These are phyloP conservation scores for Pseudonitzschia delicatissima DNA, from an alignment of 108 stramenopile genomes.

Conservation along the genomic window DNA sequence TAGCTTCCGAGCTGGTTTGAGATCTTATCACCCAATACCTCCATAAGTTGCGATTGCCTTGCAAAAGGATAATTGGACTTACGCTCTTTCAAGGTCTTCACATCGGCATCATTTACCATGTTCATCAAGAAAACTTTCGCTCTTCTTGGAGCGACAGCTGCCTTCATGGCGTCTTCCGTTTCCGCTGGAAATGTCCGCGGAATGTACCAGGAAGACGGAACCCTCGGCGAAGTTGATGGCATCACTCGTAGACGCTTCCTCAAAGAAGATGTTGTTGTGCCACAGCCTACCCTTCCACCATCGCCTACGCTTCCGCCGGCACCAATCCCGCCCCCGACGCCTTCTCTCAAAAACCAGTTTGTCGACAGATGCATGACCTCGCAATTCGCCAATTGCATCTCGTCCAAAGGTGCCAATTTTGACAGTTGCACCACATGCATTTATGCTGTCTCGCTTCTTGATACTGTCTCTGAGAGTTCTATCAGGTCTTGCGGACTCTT, in stretches of 20 bases:
- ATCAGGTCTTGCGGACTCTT: too few relatives aligned
- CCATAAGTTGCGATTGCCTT: too few relatives aligned
- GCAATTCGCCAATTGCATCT: neutral
- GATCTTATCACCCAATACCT: too few relatives aligned
- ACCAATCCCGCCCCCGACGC: neutral
- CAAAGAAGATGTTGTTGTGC: neutral
- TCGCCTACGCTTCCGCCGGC: neutral
- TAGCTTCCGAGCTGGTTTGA: too few relatives aligned
- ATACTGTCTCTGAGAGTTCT: too few relatives aligned
- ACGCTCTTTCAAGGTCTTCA: too few relatives aligned
- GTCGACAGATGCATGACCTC: neutral
- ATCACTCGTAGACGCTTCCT: too few relatives aligned
- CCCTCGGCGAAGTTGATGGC: too few relatives aligned
- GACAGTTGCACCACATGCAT: neutral
- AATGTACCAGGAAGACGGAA: neutral
- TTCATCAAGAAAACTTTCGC: neutral
- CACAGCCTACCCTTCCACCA: neutral
- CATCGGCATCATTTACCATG: too few relatives aligned
- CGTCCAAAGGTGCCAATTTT: neutral
- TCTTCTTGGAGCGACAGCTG: neutral
- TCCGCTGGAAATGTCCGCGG: neutral
- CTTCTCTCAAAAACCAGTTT: neutral
- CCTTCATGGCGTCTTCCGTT: neutral
- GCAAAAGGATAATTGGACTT: too few relatives aligned
- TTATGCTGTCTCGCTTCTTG: neutral